A percentile compares a stretch with the other conserved stretches of the same genome.
Evolutionary conservation across 108 stramenopile genomes (phyloP).

Genomic region (Cyclotella sp.): DNA sequence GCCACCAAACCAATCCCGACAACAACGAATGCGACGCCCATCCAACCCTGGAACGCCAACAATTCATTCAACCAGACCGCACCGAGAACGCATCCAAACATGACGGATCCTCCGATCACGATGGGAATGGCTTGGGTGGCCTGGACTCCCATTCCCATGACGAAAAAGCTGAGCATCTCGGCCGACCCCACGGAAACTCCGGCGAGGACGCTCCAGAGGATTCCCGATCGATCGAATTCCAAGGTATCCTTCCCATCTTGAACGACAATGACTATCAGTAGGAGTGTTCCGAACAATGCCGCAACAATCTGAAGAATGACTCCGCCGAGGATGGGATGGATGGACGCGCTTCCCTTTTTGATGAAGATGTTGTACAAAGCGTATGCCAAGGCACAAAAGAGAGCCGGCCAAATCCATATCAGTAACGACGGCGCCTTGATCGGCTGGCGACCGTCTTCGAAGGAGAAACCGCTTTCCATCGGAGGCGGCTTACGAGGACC

Average conservation of each 20-base stretch:
- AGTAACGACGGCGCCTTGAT: too few species aligned
- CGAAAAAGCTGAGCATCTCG: conserved; percentile 72
- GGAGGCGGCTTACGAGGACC: too few species aligned
- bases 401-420: conserved; percentile 68
- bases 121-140: conserved; percentile 76
- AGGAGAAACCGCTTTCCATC: too few species aligned
- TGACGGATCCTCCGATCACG: conserved; percentile 73
- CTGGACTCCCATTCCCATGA: conserved; percentile 70
- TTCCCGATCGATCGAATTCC: conserved; percentile 25
- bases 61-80: conserved; percentile 48
- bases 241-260: conserved; percentile 12
- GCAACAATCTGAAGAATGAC: conserved; percentile 81
- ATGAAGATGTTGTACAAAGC: conserved; percentile 84
- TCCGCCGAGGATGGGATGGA: conserved; percentile 75
- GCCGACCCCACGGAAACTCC: conserved; percentile 59
- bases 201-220: conserved; percentile 22
- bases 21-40: conserved; percentile 57
- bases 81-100: conserved; percentile 72
- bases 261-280: conserved; percentile 29
- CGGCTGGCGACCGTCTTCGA: too few species aligned
- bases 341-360: conserved; percentile 67
- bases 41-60: conserved; percentile 61
- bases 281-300: conserved; percentile 56
- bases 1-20: conserved; percentile 68
- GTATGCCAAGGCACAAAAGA: conserved; percentile 70